Base-by-base conservation (phyloP, 495 filamentous ascomycete genomes). In the Glonium stellatum region DNA sequence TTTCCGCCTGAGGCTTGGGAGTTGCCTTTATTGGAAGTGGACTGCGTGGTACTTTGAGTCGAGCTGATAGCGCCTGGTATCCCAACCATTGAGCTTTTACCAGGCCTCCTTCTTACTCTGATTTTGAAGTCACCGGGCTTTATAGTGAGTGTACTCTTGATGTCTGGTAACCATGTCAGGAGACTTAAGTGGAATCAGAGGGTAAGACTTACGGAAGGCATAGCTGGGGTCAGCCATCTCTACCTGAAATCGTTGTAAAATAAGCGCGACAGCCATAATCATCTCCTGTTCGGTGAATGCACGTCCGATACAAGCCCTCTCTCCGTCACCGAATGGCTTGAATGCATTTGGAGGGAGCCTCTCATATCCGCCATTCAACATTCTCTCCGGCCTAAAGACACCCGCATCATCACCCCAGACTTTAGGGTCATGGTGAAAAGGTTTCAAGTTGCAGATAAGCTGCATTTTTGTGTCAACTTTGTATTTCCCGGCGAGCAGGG, bases 401-500 rank as follows among this genome's bases (percentile, higher is more conserved):
- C 60, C 61, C 1, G 61, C 57, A 19, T 60, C 61, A 36, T 64
- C 57, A 4, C 61, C 61, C 49, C 52, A 64, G n/a, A 64, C 57
- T 31, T 39, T 60, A 1, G 49, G 49, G 35, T 64, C 61, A 15
- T 57, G 61, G 56, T 64, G 61, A 15, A 64, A 50, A 5, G 60
- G 54, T 25, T 19, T 18, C 10, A 63, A 36, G 27, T 58, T 58
- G n/a, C 22, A 34, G 5, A 63, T 9, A 6, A 58, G 51, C 13
- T 52, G 13, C 19, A 36, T 36, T 5, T 13, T 35, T 1, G 44
- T 42, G 13, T 51, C 54, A 3, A 62, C 36, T 25, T 52, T 12
- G 37, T 62, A 62, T 42, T 62, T 62, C 4, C 60, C 60, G 6
- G 27, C 46, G 10, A 62, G 13, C 13, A 11, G 51, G 13, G 54